Evolutionary conservation across 2,329 filamentous ascomycete species (phyloP), one percentile per base, ranked within the genome.

Genomic region (Fusarium sp.): DNA sequence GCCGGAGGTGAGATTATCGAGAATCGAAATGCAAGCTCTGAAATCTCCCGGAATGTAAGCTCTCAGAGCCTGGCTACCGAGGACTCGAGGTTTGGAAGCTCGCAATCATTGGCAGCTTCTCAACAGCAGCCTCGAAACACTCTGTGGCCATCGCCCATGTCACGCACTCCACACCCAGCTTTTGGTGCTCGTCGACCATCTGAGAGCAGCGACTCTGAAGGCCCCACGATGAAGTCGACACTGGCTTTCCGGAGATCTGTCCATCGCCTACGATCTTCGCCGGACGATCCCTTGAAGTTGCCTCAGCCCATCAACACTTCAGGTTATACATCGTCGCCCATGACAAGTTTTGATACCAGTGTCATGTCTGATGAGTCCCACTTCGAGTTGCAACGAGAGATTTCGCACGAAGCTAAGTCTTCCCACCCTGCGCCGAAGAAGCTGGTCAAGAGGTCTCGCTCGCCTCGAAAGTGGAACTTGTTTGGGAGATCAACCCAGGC

Each of bases 381-480:
- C 46, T 70, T 81, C 32, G 82, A 86, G 17, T 73, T 83, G 27
- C 82, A 83, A 14, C 70, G 78, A 8, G 82, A 83, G 40, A 71
- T 77, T 2, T 77, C 78, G 10, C 78, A 75, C 12, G 80, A 80
- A 7, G 76, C 77, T 10, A 71, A 64, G 40, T 30, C 46, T 63
- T 77, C 77, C 5, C 78, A 68, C 26, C 70, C 76, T 23, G 77
- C 75, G 2, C 81, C 86, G 0, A 90, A 86, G 78, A 91, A 90
- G 77, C 78, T 89, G 26, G 83, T 84, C 26, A 90, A 89, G 77
- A 83, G 84, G 57, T 77, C 85, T 2, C 85, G 83, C 45, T 88
- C 87, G 30, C 88, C 88, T 27, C 84, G 86, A 11, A 90, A 87
- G 71, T 91, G 89, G 89, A 91, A 90, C 69, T 77, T 91, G 15